These are phyloP conservation scores for Chlorella sp. DNA, from an alignment of 139 green algal species.

Conservation along the genomic window DNA sequence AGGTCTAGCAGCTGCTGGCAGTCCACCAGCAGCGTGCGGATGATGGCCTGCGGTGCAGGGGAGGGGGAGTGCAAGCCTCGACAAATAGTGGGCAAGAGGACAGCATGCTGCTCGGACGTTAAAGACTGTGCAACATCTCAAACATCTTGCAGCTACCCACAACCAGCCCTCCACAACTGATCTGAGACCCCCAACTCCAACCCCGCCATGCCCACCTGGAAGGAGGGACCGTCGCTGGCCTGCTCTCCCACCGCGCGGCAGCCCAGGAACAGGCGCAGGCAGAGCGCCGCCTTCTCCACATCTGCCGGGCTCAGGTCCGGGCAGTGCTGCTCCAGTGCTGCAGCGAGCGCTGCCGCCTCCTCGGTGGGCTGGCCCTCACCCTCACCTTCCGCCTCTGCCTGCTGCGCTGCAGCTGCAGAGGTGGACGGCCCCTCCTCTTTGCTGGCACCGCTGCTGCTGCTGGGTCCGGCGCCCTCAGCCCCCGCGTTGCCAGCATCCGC, in stretches of 20 bases:
- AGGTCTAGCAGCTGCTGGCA: conserved; percentile 32
- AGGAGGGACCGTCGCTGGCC: neutral
- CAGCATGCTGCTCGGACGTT: too few species aligned
- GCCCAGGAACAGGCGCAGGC: conserved; percentile 24
- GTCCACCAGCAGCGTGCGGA: conserved; percentile 26
- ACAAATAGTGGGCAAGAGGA: too few species aligned
- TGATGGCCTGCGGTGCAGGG: neutral
- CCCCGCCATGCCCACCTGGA: neutral
- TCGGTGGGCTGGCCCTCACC: neutral
- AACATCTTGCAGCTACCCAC: too few species aligned
- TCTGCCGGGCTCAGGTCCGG: neutral
- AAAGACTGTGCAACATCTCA: too few species aligned
- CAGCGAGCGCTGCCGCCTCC: neutral
- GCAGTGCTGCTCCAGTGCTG: neutral
- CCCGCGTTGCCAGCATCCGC: neutral
- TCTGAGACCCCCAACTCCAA: too few species aligned
- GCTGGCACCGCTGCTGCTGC: neutral
- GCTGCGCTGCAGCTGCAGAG: neutral
- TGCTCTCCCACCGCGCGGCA: conserved; percentile 22
- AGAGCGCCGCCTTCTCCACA: conserved; percentile 18
- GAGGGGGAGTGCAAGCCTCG: neutral
- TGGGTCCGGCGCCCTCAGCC: neutral
- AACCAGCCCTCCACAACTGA: too few species aligned
- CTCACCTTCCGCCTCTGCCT: neutral
- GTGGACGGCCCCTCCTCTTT: neutral